Base-by-base conservation (phyloP, 352 stramenopile genomes). In the Elongisporangium prolatum region DNA sequence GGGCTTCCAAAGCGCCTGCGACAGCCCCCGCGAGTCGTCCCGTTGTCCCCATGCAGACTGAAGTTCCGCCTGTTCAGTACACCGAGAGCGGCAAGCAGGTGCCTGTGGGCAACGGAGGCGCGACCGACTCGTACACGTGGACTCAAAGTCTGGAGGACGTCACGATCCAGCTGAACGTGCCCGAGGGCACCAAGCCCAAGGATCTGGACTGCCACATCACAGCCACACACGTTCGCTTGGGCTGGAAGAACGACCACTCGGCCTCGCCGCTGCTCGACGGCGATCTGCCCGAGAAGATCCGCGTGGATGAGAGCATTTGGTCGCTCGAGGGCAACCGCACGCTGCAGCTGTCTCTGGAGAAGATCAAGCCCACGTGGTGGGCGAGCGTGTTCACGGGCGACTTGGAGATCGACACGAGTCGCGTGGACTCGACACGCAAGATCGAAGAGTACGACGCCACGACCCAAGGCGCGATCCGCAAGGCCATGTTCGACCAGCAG, bases 291-390 rank as follows among this genome's bases (percentile, higher is more conserved):
- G 96, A 98, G 52, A 84, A 89, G 48, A 89, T 99, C n/a, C 95
- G 97, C 38, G 77, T 93, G 4, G 97, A 99, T 66, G 97, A 99
- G 67, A 98, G 92, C 56, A 87, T 98, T 60, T 99, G 97, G 97
- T 99, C 97, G 1, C 67, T 99, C 21, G 84, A 95, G 38, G 76
- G 60, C 59, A 77, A 73, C 14, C 63, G 70, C 22, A 84, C 67
- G 50, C 61, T 95, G 28, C 75, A 89, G 21, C 72, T 99, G 16
- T 97, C 87, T 40, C 72, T 99, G 2, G 88, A 98, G 65, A 99
- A 99, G 71, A 96, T 98, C 68, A 81, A 95, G 57, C 96, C 97
- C 68, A 97, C 98, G 77, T 99, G 97, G 97, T 99, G 97, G 97
- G 95, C 96, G 37, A 88, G 78, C 57, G 94, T 97, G 2, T 67